Base-by-base conservation (phyloP, 192 early-diverging fungal species). In the Obelidium mucronatum region DNA sequence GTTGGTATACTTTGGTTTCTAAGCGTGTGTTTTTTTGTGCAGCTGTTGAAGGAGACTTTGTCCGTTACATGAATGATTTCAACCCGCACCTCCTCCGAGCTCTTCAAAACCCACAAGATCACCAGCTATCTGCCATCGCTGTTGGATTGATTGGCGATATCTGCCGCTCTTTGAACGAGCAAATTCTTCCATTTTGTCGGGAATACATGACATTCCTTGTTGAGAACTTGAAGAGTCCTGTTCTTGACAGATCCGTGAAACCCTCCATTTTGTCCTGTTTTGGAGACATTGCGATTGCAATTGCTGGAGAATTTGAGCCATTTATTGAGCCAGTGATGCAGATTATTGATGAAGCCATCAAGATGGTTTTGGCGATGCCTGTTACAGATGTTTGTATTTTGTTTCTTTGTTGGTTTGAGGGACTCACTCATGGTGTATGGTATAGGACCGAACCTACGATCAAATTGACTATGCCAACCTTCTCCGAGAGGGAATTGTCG, bases 81-180 rank as follows among this genome's bases (percentile, higher is more conserved):
- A 85, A 90, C 2, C 94, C 94, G 22, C 92, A 91, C 80, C 85
- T 99, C 22, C 90, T 92, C 58, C 78, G 74, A 36, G 95, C 94
- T 0, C 83, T 99, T 44, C 89, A 93, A 74, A 96, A 96, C 85
- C 91, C 93, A 59, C 91, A 95, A 78, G 97, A 98, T 77, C 88
- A 94, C 80, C 93, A 97, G 81, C 84, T 98, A 65, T 96, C 95
- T 80, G 85, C 90, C 17, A 97, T 98, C 74, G 94, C 96, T 2
- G 91, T 99, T 15, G 98, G 98, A n/a, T 78, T 97, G 35, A 94
- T 98, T 74, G 97, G 97, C 26, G 98, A 99, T 84, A 93, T 98
- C 75, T 95, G 94, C 85, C 93, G 98, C 48, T 87, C 92, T 13
- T 83, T 98, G 56, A 91, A 92, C 61, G 87, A 92, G 26, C 82